A percentile compares a stretch with the other conserved stretches of the same genome.
These are phyloP conservation scores for Beauveria bassiana DNA, from an alignment of 2,329 filamentous ascomycete species.

Conservation along the genomic window DNA sequence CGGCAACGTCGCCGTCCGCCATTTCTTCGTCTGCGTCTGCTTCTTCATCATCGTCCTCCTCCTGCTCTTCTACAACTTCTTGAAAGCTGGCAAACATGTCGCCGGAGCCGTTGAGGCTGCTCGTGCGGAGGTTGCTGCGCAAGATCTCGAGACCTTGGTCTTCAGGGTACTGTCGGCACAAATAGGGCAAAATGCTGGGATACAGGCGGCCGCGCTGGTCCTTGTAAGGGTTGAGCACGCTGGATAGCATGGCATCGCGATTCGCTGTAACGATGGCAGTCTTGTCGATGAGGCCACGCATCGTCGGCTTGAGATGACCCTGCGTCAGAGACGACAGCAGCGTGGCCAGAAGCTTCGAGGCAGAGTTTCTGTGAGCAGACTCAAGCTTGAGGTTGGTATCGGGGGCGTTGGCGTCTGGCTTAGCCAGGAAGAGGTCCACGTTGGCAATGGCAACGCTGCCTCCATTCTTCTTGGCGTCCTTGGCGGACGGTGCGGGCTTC, in stretches of 20 bases:
- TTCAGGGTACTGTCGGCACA: conserved; percentile 57
- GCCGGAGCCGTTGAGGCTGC: conserved; percentile 19
- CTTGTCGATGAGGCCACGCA: conserved; percentile 71
- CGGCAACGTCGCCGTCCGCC: conserved; percentile 9
- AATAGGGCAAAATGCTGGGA: conserved; percentile 72
- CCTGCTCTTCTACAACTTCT: conserved; percentile 31
- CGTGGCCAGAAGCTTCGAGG: conserved; percentile 52
- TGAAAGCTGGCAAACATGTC: conserved; percentile 22
- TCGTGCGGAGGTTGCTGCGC: conserved; percentile 47
- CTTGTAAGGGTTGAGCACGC: conserved; percentile 70
- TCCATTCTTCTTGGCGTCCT: conserved; percentile 31
- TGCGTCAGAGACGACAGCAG: conserved; percentile 59
- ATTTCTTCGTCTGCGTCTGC: conserved; percentile 24
- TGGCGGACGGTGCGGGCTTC: conserved; percentile 23
- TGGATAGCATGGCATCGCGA: conserved; percentile 69
- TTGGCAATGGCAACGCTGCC: conserved; percentile 38
- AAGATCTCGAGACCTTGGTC: conserved; percentile 66
- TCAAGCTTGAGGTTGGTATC: conserved; percentile 26
- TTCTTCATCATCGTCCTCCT: conserved; percentile 29
- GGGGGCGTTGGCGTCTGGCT: conserved; percentile 28
- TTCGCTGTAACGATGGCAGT: conserved; percentile 66
- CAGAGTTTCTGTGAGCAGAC: conserved; percentile 45
- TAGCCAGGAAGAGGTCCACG: conserved; percentile 61
- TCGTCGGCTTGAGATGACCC: conserved; percentile 57
- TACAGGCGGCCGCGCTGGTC: conserved; percentile 55